phyloP scores from a whole-genome alignment of 1,284 basidiomycete genomes.

The Cryptococcus amylolentus region DNA sequence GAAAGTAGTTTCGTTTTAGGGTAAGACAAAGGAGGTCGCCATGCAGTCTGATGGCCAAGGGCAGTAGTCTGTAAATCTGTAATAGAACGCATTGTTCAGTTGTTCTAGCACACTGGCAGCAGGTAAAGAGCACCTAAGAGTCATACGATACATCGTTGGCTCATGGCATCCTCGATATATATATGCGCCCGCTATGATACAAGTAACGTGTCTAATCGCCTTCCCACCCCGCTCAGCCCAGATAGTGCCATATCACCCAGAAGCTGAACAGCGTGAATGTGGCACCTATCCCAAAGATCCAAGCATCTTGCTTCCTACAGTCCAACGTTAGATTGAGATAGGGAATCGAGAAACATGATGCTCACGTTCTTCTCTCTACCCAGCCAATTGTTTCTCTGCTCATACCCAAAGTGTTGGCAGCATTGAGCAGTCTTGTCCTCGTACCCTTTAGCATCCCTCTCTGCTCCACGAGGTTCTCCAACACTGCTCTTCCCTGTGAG shows the following conservation, averaged over 20 bases:
- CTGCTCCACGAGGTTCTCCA: conserved; percentile 87
- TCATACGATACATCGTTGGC: neutral
- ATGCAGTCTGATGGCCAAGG: too few relatives aligned
- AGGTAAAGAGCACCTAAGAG: too few relatives aligned
- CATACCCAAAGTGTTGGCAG: conserved; percentile 87
- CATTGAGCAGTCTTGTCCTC: conserved; percentile 71
- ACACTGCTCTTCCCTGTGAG: conserved; percentile 79
- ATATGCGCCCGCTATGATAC: too few relatives aligned
- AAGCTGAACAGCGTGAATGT: conserved; percentile 86
- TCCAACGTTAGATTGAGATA: neutral
- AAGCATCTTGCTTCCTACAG: conserved; percentile 81
- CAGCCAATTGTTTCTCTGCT: conserved; percentile 89
- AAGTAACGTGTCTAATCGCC: too few relatives aligned
- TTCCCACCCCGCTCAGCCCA: conserved; percentile 57
- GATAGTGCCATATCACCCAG: conserved; percentile 81
- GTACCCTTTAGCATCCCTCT: conserved; percentile 88
- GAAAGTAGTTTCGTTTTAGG: too few relatives aligned
- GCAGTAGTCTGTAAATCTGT: too few relatives aligned
- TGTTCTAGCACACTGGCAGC: too few relatives aligned
- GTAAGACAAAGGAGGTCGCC: too few relatives aligned
- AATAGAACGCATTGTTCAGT: too few relatives aligned
- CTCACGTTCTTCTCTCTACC: conserved; percentile 85
- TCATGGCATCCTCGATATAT: neutral
- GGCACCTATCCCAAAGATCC: conserved; percentile 79
- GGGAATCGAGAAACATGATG: conserved; percentile 3